A percentile compares a stretch with the other conserved stretches of the same genome.
phyloP scores from a whole-genome alignment of 2,329 filamentous ascomycete genomes.

The Albophoma yamanashiensis region DNA sequence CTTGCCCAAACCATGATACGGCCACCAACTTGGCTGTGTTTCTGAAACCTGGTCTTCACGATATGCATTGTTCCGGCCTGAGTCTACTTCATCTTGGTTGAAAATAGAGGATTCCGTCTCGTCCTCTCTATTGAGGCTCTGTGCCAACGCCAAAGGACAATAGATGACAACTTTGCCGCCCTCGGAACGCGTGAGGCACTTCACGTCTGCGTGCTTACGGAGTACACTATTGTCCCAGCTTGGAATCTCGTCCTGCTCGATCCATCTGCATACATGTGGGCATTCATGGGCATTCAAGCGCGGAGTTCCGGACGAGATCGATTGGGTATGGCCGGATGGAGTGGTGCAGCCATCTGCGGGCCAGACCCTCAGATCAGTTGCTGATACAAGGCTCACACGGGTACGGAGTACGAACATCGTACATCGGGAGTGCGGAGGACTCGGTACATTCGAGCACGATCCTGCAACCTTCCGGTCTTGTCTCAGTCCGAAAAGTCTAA shows the following conservation, averaged over 20 bases:
- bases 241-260: not conserved
- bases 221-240: not conserved
- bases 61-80: not conserved
- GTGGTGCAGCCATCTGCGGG: not conserved
- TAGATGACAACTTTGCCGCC: not conserved
- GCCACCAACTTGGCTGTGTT: not conserved
- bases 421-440: not conserved
- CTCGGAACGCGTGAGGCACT: not conserved
- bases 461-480: not conserved
- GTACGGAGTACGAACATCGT: not conserved
- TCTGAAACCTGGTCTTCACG: too few relatives aligned
- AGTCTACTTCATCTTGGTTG: not conserved
- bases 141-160: not conserved
- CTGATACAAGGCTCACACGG: not conserved
- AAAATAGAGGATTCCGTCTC: not conserved
- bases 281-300: not conserved
- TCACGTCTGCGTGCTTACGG: not conserved
- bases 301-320: not conserved
- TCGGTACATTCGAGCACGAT: not conserved
- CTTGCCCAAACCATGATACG: too few relatives aligned
- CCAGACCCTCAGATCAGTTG: not conserved
- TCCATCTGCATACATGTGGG: not conserved
- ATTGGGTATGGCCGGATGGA: not conserved
- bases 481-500: not conserved
- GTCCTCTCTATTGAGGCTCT: not conserved